A percentile compares a stretch with the other conserved stretches of the same genome.
phyloP scores from a whole-genome alignment of 2,329 filamentous ascomycete species.

The Polychaeton citri region DNA sequence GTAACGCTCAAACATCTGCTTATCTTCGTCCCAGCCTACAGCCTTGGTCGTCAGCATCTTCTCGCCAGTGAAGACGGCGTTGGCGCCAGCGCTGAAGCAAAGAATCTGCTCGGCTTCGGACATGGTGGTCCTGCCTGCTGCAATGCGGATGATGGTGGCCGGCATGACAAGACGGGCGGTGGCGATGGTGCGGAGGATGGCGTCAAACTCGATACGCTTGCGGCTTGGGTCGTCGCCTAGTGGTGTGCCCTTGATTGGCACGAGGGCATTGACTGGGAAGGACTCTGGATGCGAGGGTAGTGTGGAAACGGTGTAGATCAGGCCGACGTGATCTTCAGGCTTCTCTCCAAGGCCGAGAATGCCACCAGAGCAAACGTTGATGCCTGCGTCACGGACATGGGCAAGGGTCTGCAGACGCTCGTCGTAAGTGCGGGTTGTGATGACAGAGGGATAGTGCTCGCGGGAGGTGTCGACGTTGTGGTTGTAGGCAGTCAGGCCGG shows the following conservation, averaged over 20 bases:
- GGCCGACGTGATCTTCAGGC: conserved; percentile 63
- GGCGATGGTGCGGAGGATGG: conserved; percentile 68
- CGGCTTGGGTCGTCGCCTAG: conserved; percentile 46
- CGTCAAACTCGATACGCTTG: conserved; percentile 61
- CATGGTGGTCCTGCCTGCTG: conserved; percentile 73
- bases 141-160: conserved; percentile 71
- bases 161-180: conserved; percentile 76
- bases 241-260: conserved; percentile 82
- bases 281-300: conserved; percentile 74
- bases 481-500: conserved; percentile 82
- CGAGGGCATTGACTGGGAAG: conserved; percentile 82
- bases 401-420: conserved; percentile 68
- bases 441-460: conserved; percentile 77
- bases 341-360: conserved; percentile 77
- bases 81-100: conserved; percentile 83
- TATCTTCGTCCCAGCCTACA: conserved; percentile 82
- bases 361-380: conserved; percentile 81
- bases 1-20: conserved; percentile 70
- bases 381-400: conserved; percentile 71
- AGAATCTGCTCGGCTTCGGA: conserved; percentile 77
- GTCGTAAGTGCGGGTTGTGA: conserved; percentile 76
- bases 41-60: conserved; percentile 92
- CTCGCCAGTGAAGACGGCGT: conserved; percentile 90
- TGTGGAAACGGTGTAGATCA: conserved; percentile 71
- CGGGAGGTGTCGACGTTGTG: conserved; percentile 86